Evolutionary conservation across 305 asterid genomes (phyloP), one percentile per base, ranked within the genome.

Genomic region (Rubia peregrina): DNA sequence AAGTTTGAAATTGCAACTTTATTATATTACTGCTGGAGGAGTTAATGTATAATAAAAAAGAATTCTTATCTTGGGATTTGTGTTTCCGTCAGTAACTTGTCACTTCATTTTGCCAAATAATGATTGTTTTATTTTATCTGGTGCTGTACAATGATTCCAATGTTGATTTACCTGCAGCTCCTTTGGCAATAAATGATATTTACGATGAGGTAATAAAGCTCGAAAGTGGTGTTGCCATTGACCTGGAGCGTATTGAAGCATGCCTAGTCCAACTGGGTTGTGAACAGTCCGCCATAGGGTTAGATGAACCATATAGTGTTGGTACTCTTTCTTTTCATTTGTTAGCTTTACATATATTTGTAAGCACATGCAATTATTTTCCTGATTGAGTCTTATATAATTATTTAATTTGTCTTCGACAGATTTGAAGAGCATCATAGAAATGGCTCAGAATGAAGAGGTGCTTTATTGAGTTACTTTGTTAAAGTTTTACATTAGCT

Each of bases 361-460:
- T 7, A 38, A 17, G 1, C 24, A 38, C 16, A 17, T 36, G 21
- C 12, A 62, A 16, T 36, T 38, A 63, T 63, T 33, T 63, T 38
- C 48, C 68, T 7, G 26, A 10, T 38, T 9, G 17, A 40, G 49
- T 40, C 49, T 38, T 63, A 24, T 43, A 17, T 41, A 14, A n/a
- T 65, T 65, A 41, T n/a, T 19, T 51, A 5, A 51, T 30, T 61
- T 21, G 51, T 42, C 69, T 19, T 80, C 69, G 72, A 59, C 94
- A 93, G 98, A 90, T 84, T 70, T 93, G 78, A 89, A 88, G 80
- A 79, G 81, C 71, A 81, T 86, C 69, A 79, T 88, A 80, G 89
- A 88, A 75, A 74, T 41, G 84, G 94, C 96, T 78, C 96, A 79
- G 85, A 84, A 51, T 70, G 95, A 93, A 83, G 98, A 93, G 83